Evolutionary conservation across 2,329 filamentous ascomycete species (phyloP).

Genomic region (Nannizziopsis arthrosporioides): DNA sequence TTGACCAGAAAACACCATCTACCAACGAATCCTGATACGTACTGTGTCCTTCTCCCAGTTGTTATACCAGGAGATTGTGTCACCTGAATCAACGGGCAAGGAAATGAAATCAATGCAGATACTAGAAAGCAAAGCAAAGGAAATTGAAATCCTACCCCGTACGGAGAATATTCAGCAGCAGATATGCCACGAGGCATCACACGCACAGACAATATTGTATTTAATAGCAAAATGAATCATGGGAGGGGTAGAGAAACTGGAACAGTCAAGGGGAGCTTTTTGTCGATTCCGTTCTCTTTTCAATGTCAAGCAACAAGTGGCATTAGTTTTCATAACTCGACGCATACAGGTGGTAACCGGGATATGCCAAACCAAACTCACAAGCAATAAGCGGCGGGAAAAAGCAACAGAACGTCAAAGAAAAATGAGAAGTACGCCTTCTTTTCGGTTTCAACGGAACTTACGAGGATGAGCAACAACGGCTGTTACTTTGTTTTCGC

Average conservation of each 20-base stretch:
- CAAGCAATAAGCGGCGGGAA: slow-evolving; percentile 4
- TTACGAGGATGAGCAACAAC: slow-evolving; percentile 1
- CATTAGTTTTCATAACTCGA: slow-evolving; percentile 2
- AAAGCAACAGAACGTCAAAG: not conserved
- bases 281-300: slow-evolving; percentile 1
- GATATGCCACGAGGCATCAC: slow-evolving; percentile 12
- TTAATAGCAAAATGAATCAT: slow-evolving; percentile 4
- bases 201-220: slow-evolving; percentile 10
- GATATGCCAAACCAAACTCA: slow-evolving; percentile 3
- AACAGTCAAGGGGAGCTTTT: slow-evolving; percentile 8
- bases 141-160: slow-evolving; percentile 8
- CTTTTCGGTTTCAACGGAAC: slow-evolving; percentile 1
- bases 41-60: slow-evolving; percentile 5
- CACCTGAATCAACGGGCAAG: slow-evolving; percentile 8
- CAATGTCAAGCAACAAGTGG: slow-evolving; percentile 4
- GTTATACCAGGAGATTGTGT: slow-evolving; percentile 5
- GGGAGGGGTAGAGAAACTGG: slow-evolving; percentile 8
- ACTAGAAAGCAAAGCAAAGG: slow-evolving; percentile 2
- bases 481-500: not conserved
- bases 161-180: slow-evolving; percentile 6
- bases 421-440: not conserved
- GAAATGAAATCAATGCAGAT: slow-evolving; percentile 5
- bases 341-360: slow-evolving; percentile 7
- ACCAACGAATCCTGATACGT: slow-evolving; percentile 10
- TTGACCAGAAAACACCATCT: not conserved